Percentiles rank a stretch among this genome's conserved stretches.
Conservation (phyloP, 2,329 filamentous ascomycete genomes). For the Aspergillus pseudoviridinutans region DNA sequence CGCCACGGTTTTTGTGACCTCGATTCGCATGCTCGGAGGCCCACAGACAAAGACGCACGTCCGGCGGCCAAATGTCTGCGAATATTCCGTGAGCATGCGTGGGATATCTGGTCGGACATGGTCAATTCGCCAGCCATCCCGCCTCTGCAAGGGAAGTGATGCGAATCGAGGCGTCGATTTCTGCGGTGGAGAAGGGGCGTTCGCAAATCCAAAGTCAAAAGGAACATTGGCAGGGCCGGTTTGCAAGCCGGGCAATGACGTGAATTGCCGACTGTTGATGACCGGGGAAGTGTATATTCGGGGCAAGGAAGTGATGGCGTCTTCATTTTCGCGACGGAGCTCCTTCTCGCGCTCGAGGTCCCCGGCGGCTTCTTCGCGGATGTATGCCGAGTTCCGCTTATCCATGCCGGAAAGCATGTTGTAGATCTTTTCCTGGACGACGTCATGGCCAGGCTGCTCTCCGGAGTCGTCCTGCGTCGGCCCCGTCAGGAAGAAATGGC, state of each 20-base stretch:
- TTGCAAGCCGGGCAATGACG: background rate
- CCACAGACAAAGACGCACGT: constrained; percentile 93
- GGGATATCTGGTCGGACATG: constrained; percentile 87
- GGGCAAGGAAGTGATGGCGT: constrained; percentile 77
- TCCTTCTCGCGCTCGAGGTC: constrained; percentile 75
- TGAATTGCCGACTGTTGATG: constrained; percentile 16
- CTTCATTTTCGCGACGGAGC: constrained; percentile 76
- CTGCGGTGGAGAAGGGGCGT: constrained; percentile 81
- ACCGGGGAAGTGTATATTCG: constrained; percentile 38
- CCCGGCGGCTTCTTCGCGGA: constrained; percentile 74
- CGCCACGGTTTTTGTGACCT: constrained; percentile 82
- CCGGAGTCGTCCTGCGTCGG: constrained; percentile 54
- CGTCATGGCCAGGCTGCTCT: constrained; percentile 64
- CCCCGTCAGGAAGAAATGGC: constrained; percentile 90
- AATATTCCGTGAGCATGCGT: constrained; percentile 80
- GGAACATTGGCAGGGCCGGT: constrained; percentile 8
- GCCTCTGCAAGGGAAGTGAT: constrained; percentile 58
- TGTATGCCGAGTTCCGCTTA: constrained; percentile 79
- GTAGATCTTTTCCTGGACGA: constrained; percentile 82
- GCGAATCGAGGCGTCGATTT: constrained; percentile 88
- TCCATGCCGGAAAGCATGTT: constrained; percentile 83
- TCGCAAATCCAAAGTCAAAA: constrained; percentile 79
- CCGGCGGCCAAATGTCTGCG: constrained; percentile 72
- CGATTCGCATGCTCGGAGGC: constrained; percentile 78
- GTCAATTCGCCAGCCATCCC: constrained; percentile 83